Evolutionary conservation across 179 eudicot species (phyloP), one percentile per base, ranked within the genome.

Genomic region (Monotropa hypopitys): DNA sequence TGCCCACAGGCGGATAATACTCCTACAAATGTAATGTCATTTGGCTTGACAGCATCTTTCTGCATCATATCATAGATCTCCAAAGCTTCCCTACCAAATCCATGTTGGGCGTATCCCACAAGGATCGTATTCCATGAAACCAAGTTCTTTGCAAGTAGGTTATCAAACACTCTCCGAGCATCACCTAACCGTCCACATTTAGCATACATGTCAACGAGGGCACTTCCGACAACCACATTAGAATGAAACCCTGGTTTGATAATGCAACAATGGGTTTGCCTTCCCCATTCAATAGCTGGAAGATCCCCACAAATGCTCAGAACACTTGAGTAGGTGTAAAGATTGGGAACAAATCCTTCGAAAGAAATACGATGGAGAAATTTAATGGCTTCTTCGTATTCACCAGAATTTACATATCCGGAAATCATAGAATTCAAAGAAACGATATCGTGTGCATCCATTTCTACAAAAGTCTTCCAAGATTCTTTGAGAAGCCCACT

Each of bases 131-230:
- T 86, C 88, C 88, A 86, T n/a, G 80, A 79, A 74, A 84, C 77
- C 65, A 86, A 67, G 59, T 86, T 86, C 79, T 84, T 86, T 18
- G 68, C 45, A 57, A 75, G 74, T 50, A 86, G 83, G 40, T 56
- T 54, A 72, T 86, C 78, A 80, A 86, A 86, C 43, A 84, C 80
- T 30, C 63, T 80, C 50, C 65, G 72, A 53, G 88, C 84, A 76
- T 79, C 76, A 45, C 71, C 43, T 65, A 86, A 59, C 30, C 76
- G 67, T 68, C 88, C 88, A 80, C 88, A 86, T 26, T 86, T 86
- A 20, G 87, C 84, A 78, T 86, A 86, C 87, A 86, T 86, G 57
- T 84, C 87, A 21, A 84, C 71, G n/a, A 86, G 81, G 74, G 88
- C 77, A 78, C 85, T 84, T 28, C 82, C 85, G 20, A 84, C 85